These are phyloP conservation scores for Aciculosporium take DNA, from an alignment of 2,329 filamentous ascomycete genomes.

Conservation along the genomic window DNA sequence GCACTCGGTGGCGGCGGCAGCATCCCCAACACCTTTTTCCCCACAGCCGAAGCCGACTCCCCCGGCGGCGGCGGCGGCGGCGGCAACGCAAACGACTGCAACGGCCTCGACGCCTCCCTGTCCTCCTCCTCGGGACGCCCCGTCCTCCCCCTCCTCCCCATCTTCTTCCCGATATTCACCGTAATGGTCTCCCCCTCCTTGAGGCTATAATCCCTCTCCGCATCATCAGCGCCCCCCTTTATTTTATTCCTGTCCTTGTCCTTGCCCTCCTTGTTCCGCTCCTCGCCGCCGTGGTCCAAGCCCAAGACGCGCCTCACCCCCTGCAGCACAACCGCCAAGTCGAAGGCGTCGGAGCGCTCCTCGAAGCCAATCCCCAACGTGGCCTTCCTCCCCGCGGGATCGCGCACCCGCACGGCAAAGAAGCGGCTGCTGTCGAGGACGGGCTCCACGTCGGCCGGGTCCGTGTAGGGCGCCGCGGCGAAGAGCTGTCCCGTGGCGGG, in stretches of 20 bases:
- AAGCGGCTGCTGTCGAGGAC: conserved; percentile 69
- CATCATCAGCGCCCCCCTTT: not conserved
- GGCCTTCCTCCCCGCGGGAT: conserved; percentile 61
- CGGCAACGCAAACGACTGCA: conserved; percentile 55
- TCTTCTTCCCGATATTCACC: conserved; percentile 53
- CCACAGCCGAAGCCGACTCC: conserved; percentile 12
- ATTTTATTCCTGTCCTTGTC: too few species aligned
- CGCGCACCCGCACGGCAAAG: conserved; percentile 70
- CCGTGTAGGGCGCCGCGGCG: conserved; percentile 67
- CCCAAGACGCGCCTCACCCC: conserved; percentile 60
- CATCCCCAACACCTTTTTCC: conserved; percentile 31
- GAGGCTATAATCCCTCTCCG: conserved; percentile 56
- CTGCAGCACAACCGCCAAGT: conserved; percentile 68
- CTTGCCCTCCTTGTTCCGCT: conserved; percentile 21
- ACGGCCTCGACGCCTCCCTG: conserved; percentile 15
- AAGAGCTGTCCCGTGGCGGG: conserved; percentile 59
- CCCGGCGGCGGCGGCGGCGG: conserved; percentile 49
- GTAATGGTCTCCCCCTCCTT: conserved; percentile 86
- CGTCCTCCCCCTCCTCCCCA: conserved; percentile 24
- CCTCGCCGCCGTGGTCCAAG: conserved; percentile 30
- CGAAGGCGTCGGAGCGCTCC: conserved; percentile 72
- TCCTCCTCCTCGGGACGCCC: conserved; percentile 5
- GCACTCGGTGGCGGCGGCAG: conserved; percentile 55
- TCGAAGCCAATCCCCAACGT: conserved; percentile 77
- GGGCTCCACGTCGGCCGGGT: conserved; percentile 53